Conservation (phyloP, 257 asterid genomes). For the Solanum lycopersicoides region DNA sequence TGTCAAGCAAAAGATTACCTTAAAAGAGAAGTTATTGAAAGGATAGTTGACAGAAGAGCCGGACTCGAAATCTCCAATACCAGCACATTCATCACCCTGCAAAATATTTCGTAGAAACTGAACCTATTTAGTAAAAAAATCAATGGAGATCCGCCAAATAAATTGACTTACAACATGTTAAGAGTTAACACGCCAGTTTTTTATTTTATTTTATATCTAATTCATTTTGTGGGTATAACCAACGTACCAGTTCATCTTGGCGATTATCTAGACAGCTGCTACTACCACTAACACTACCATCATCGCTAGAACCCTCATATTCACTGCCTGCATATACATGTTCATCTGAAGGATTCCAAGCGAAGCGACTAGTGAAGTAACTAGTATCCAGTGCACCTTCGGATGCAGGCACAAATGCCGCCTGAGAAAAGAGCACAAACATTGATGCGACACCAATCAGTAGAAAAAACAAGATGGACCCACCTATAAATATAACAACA, state of each 20-base stretch:
- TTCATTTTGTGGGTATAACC: background rate
- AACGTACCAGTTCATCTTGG: slow-evolving; percentile 77
- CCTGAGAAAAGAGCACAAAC: slow-evolving; percentile 29
- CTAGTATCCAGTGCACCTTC: slow-evolving; percentile 94
- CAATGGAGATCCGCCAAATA: background rate
- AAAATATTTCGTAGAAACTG: background rate
- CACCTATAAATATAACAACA: background rate
- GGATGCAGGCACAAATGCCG: slow-evolving; percentile 90
- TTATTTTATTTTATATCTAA: background rate
- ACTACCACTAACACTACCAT: slow-evolving; percentile 79
- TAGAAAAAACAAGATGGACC: background rate
- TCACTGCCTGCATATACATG: slow-evolving; percentile 77
- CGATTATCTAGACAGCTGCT: slow-evolving; percentile 87
- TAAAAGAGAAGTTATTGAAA: slow-evolving; percentile 92
- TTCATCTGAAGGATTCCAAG: slow-evolving; percentile 96
- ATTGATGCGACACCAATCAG: background rate
- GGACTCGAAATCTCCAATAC: slow-evolving; percentile 57
- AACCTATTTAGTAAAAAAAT: background rate
- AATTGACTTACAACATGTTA: background rate
- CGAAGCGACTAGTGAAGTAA: slow-evolving; percentile 86
- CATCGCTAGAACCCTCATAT: slow-evolving; percentile 75
- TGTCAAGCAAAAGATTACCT: slow-evolving; percentile 38
- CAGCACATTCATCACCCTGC: slow-evolving; percentile 73
- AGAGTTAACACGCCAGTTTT: background rate
- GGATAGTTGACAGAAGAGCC: slow-evolving; percentile 69